Evolutionary conservation across 2,329 filamentous ascomycete genomes (phyloP), one percentile per base, ranked within the genome.

Genomic region (Exophiala mesophila): DNA sequence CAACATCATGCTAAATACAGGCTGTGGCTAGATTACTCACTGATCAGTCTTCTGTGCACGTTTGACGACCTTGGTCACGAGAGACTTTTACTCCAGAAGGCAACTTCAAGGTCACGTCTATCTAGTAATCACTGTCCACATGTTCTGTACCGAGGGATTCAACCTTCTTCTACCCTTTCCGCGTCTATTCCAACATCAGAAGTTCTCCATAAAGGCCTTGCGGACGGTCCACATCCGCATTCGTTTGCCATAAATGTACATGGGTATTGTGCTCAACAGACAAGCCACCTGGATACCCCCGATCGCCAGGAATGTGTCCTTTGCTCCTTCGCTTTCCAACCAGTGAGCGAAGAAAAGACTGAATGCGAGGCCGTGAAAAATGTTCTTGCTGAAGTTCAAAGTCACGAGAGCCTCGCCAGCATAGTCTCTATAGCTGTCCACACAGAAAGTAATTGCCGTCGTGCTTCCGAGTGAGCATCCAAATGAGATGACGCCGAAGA

Each of bases 391-490:
- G 59, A 96, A 92, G 59, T 96, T 97, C 54, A 97, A 71, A 15
- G 90, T 96, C 10, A 97, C 92, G 23, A 97, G 73, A 2, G 90
- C 89, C 65, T 97, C 90, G 15, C 88, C 89, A 0, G 90, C 90
- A 63, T 95, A 96, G 58, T 94, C 84, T 8, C 89, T 76, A 64
- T 97, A 96, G 52, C 83, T 88, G 65, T 97, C 90, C 5, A 97
- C 88, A 41, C 85, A 88, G 57, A 95, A 97, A 0, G 90, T 96
- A 58, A 97, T 95, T 15, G 87, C 76, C 0, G 89, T 97, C 0
- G 90, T 96, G 19, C 83, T 88, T 1, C 88, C 90, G 2, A 97
- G 72, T 3, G 85, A 85, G 65, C 90, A 96, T 1, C 90, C 92
- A 58, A 97, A 96, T 0, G 86, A 92, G 21, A 95, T 81, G 35